Evolutionary conservation across 2,329 filamentous ascomycete species (phyloP).

Genomic region (Phialophora chinensis): DNA sequence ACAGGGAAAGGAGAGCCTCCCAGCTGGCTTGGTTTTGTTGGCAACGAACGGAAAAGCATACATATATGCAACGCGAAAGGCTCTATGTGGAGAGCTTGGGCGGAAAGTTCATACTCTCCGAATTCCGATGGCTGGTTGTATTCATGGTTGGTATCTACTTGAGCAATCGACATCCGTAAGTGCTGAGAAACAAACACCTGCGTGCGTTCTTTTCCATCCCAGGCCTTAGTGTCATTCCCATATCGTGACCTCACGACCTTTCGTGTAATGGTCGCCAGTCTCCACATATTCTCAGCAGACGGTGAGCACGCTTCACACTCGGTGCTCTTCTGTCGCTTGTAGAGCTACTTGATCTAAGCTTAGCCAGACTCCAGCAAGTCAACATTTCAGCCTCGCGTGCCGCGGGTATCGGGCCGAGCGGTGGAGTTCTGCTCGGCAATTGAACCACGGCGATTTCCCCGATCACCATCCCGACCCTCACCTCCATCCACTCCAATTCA

Average conservation of each 20-base stretch:
- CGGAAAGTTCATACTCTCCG: not conserved
- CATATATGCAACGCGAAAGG: not conserved
- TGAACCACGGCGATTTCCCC: constrained; percentile 12
- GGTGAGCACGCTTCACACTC: not conserved
- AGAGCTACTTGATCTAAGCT: no score
- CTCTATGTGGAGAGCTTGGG: not conserved
- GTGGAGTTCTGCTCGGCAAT: not conserved
- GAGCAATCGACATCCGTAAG: not conserved
- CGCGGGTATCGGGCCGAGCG: no score
- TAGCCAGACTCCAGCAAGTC: no score
- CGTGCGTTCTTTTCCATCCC: not conserved
- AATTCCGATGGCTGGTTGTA: constrained; percentile 6
- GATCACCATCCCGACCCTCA: not conserved
- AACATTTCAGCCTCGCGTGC: not conserved
- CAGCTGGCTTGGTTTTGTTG: not conserved
- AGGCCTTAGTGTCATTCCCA: not conserved
- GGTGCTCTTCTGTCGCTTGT: no score
- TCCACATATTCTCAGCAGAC: not conserved
- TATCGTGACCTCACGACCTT: not conserved
- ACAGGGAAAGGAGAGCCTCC: not conserved
- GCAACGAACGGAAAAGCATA: not conserved
- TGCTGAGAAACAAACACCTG: not conserved
- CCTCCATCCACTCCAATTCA: not conserved
- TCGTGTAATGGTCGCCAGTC: not conserved
- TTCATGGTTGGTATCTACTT: constrained; percentile 10